Conservation (phyloP, 257 asterid species). For the Solanum rostratum region DNA sequence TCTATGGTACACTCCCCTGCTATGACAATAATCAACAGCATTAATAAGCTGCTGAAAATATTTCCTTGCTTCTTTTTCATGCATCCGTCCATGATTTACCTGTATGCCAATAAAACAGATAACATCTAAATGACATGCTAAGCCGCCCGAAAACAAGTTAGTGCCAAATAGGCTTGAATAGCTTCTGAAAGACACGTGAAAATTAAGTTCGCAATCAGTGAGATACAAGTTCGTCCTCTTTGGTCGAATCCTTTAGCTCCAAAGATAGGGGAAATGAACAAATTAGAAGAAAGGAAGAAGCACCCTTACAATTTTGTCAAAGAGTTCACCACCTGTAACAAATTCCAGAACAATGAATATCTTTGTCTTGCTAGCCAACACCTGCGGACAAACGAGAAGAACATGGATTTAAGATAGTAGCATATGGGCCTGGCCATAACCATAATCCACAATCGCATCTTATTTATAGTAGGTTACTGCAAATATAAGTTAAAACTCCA, state of each 20-base stretch:
- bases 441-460: background rate
- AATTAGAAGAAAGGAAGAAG: background rate
- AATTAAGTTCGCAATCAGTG: background rate
- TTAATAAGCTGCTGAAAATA: conserved; percentile 90
- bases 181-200: background rate
- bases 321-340: conserved; percentile 93
- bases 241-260: background rate
- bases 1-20: conserved; percentile 94
- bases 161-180: background rate
- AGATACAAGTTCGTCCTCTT: background rate
- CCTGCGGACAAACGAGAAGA: conserved; percentile 29
- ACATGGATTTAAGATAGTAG: background rate
- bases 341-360: conserved; percentile 84
- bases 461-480: background rate
- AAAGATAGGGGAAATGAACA: background rate
- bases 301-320: conserved; percentile 77
- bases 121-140: background rate
- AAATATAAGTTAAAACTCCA: background rate
- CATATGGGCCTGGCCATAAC: background rate
- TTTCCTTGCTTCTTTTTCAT: conserved; percentile 76
- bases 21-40: conserved; percentile 91
- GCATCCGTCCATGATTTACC: conserved; percentile 88
- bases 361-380: conserved; percentile 93
- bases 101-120: conserved; percentile 8
- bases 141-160: background rate